Evolutionary conservation across 202 grass and related monocot genomes (phyloP), one percentile per base, ranked within the genome.

Genomic region (Bolboschoenoplectus hybrid): DNA sequence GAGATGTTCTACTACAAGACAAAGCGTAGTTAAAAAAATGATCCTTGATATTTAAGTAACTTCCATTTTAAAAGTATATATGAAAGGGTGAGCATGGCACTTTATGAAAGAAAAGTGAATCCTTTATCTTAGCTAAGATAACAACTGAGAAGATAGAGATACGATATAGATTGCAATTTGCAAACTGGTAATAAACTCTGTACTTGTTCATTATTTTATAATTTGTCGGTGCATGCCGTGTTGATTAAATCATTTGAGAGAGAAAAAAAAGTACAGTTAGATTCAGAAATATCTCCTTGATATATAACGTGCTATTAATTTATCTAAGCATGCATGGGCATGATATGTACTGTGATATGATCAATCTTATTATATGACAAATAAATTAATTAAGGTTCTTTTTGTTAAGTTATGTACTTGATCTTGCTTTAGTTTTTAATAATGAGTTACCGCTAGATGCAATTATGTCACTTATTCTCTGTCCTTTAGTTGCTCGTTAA

Each of bases 1-100:
- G 19, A 58, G 43, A 9, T 58, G 52, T 60, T 60, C 10, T 52
- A 52, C 72, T 34, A 75, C 72, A 35, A 52, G 72, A 75, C 72
- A 52, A 45, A 74, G 0, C 40, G 6, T 19, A 32, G 71, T 45
- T 74, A 74, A 74, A 51, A 26, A 74, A 35, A 47, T 47, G 43
- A 47, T 72, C 68, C 71, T 50, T 51, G 44, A 52, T 74, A 74
- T 74, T 34, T 51, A 74, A 74, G 71, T 13, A 74, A 74, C 71
- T 77, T 77, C 10, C 47, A 26, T 35, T 77, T 56, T 77, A 56
- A 76, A 55, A 76, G 49, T 1, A 16, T 34, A 32, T 47, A 3
- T 12, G 20, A 76, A 38, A 50, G 32, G 17, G 9, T 13, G 49
- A 49, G 2, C 7, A 79, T 16, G 74, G 32, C 74, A 57, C 74